These are phyloP conservation scores for Phytophthora capsici DNA, from an alignment of 352 stramenopile species.

Conservation along the genomic window DNA sequence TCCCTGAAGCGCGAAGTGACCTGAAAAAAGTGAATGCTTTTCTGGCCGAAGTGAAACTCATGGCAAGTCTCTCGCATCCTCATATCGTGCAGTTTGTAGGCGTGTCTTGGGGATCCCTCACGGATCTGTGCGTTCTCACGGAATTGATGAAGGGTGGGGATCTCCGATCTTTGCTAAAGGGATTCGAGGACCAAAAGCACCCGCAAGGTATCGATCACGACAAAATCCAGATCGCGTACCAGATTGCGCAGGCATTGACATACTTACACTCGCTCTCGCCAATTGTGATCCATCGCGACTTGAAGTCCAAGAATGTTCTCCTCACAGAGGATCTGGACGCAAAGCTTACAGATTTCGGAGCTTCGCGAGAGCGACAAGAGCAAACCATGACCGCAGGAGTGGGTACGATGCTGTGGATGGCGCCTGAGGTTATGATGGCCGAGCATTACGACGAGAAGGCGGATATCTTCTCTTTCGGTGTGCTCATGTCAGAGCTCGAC, in stretches of 20 bases:
- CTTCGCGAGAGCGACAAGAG: conserved; percentile 21
- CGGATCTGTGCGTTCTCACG: conserved; percentile 39
- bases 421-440: conserved; percentile 44
- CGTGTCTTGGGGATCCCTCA: conserved; percentile 44
- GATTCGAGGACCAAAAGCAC: conserved; percentile 11
- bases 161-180: conserved; percentile 30
- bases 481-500: conserved; percentile 40
- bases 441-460: conserved; percentile 43
- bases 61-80: conserved; percentile 48
- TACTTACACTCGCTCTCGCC: conserved; percentile 15
- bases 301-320: conserved; percentile 57
- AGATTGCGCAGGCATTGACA: conserved; percentile 40
- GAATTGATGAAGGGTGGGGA: conserved; percentile 50
- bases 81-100: conserved; percentile 60
- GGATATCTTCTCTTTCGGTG: conserved; percentile 45
- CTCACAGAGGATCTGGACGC: conserved; percentile 28
- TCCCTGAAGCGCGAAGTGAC: conserved; percentile 23
- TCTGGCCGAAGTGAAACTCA: conserved; percentile 46
- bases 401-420: conserved; percentile 46
- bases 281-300: conserved; percentile 42
- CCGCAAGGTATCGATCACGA: conserved; percentile 28
- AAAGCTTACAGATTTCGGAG: conserved; percentile 54
- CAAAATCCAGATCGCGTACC: conserved; percentile 37
- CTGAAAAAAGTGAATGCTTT: conserved; percentile 49
- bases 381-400: conserved; percentile 44